Evolutionary conservation across 1,139 yeast genomes (phyloP).

Genomic region (Sugiyamaella grinbergsii): DNA sequence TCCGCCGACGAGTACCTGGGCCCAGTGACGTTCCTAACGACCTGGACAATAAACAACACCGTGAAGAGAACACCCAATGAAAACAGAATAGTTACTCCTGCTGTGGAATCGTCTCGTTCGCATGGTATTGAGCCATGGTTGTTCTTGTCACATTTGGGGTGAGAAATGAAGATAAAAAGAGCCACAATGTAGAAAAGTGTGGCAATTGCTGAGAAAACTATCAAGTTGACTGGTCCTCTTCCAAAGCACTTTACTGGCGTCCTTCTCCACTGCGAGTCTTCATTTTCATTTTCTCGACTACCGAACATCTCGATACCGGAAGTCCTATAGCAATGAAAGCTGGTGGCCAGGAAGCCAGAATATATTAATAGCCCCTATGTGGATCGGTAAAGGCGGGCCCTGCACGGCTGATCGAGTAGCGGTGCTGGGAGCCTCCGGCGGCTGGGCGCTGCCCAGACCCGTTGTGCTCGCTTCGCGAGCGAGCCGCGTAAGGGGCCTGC

Average conservation of each 20-base stretch:
- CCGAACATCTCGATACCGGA: too few relatives aligned
- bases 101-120: neutral
- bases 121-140: too few relatives aligned
- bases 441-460: too few relatives aligned
- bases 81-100: neutral
- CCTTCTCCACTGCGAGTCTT: neutral
- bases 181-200: neutral
- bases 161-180: neutral
- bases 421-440: neutral
- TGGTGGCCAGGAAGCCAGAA: neutral
- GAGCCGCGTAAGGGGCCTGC: too few relatives aligned
- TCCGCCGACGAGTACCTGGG: constrained; percentile 7
- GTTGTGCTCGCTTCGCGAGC: too few relatives aligned
- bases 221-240: constrained; percentile 9
- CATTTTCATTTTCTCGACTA: neutral
- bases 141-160: neutral
- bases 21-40: constrained; percentile 1
- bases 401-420: neutral
- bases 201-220: constrained; percentile 1
- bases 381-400: constrained; percentile 4
- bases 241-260: neutral
- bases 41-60: constrained; percentile 4
- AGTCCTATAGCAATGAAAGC: too few relatives aligned
- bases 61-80: constrained; percentile 2
- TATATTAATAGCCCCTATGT: constrained; percentile 1